Conservation (phyloP, 495 filamentous ascomycete species). For the Xanthoparmelia taractica region DNA sequence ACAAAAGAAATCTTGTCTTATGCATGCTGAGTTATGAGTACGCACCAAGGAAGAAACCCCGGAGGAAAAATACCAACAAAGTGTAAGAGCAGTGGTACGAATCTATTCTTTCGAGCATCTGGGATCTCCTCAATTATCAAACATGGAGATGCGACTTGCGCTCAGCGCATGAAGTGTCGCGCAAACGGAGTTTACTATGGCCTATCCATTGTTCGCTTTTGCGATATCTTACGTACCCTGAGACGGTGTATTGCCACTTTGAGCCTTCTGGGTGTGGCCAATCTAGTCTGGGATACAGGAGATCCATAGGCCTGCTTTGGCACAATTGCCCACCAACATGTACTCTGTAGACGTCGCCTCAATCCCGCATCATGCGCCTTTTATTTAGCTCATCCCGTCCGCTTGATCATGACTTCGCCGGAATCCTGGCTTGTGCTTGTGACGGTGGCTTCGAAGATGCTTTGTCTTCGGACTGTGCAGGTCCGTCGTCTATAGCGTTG, state of each 20-base stretch:
- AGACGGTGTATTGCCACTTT: neutral
- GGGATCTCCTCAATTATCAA: neutral
- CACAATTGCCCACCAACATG: neutral
- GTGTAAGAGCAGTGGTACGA: neutral
- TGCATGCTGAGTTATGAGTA: neutral
- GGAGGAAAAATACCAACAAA: neutral
- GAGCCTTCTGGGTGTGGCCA: neutral
- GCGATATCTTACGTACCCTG: neutral
- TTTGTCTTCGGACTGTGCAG: constrained; percentile 6
- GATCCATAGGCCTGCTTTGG: neutral
- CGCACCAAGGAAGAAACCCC: neutral
- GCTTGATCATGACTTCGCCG: constrained; percentile 12
- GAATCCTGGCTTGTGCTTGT: constrained; percentile 7
- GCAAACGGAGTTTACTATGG: neutral
- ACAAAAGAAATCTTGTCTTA: neutral
- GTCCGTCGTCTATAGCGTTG: constrained; percentile 60
- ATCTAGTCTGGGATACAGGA: neutral
- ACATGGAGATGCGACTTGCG: constrained; percentile 13
- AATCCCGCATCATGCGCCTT: neutral
- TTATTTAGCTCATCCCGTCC: neutral
- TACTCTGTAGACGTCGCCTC: neutral
- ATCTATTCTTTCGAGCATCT: neutral
- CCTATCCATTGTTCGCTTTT: constrained; percentile 1
- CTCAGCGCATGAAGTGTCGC: constrained; percentile 4
- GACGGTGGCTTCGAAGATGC: constrained; percentile 5